These are phyloP conservation scores for Penicillium pulvis DNA, from an alignment of 495 filamentous ascomycete species.

Conservation along the genomic window DNA sequence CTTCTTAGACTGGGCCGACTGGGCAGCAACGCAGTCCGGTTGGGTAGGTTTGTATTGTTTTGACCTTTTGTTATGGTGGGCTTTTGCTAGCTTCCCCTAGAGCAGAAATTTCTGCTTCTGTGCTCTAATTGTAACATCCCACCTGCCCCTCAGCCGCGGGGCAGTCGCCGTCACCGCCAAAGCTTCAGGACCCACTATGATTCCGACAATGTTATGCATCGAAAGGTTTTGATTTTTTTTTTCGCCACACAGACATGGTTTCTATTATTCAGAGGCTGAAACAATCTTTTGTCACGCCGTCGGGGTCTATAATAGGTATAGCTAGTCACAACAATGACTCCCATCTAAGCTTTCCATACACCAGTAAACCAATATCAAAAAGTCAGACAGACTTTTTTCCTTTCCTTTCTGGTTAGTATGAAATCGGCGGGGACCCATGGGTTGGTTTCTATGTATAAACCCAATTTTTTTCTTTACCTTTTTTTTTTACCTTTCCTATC, in stretches of 20 bases:
- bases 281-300: background rate
- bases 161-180: conserved; percentile 11
- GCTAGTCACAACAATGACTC: background rate
- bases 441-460: conserved; percentile 2
- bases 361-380: background rate
- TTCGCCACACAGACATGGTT: conserved; percentile 3
- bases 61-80: background rate
- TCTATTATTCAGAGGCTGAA: background rate
- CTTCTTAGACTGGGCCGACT: conserved; percentile 22
- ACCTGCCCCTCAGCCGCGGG: conserved; percentile 12
- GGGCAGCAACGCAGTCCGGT: conserved; percentile 47
- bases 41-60: conserved; percentile 6
- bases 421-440: conserved; percentile 1
- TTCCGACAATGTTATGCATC: conserved; percentile 8
- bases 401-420: background rate
- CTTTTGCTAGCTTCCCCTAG: background rate
- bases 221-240: conserved; percentile 10
- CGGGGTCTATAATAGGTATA: conserved; percentile 9
- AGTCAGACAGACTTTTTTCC: background rate
- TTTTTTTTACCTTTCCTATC: conserved; percentile 3
- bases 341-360: background rate
- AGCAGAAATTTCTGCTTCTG: background rate
- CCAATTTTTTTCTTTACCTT: conserved; percentile 8
- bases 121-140: conserved; percentile 1
- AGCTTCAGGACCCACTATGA: conserved; percentile 5